Evolutionary conservation across 257 asterid species (phyloP), one percentile per base, ranked within the genome.

Genomic region (Nicotiana paniculata): DNA sequence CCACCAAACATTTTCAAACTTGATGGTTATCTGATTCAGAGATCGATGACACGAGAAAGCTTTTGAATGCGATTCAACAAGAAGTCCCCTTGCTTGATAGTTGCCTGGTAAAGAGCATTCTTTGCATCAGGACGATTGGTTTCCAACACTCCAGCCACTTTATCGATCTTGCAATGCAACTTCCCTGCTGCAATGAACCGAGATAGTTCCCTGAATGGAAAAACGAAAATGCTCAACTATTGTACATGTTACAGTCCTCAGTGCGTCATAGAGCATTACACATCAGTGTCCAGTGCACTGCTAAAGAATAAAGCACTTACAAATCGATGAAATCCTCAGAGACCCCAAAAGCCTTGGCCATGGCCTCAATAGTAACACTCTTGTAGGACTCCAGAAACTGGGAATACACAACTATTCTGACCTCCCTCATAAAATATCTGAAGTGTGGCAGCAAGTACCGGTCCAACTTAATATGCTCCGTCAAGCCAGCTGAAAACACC

Each of bases 81-180:
- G 93, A 93, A 92, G 89, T 95, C 98, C 13, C 98, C 98, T 82
- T 95, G 97, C 93, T 95, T 95, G 88, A 95, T 93, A 3, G 98
- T 92, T 37, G 96, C 90, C 82, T 93, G 97, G 89, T 95, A 95
- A 46, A 95, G 96, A 28, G 98, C 98, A 83, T 95, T 95, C 90
- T 93, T 95, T 10, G 97, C 93, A 82, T 95, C 98, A 3, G 98
- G 98, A 13, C 98, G 97, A 64, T 93, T 95, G 61, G 97, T 95
- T 87, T 95, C 98, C 80, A 95, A 76, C 1, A 93, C 96, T 0
- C 97, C 98, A 35, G 94, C 95, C 86, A 93, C 98, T 81, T 93
- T 93, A 83, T 93, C 97, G 2, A 93, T 93, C 91, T 91, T 91
- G 93, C 97, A 93, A 68, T 93, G 97, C 24, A 93, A 86, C 89